These are phyloP conservation scores for Lithocarpus polystachyus DNA, from an alignment of 306 rosid species.

Conservation along the genomic window DNA sequence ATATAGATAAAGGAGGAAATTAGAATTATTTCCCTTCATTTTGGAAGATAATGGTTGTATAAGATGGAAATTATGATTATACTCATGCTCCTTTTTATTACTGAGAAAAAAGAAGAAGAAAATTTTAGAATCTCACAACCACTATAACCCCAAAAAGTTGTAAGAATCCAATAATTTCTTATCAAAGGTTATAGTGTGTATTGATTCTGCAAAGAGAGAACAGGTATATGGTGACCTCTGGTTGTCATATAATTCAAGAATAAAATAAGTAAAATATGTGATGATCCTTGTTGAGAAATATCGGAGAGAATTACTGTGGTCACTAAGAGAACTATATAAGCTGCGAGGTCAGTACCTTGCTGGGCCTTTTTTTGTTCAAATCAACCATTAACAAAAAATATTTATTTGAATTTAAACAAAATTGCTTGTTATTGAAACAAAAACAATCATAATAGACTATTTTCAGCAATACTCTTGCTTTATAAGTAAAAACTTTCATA, in stretches of 20 bases:
- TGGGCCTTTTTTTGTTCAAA: too few species aligned
- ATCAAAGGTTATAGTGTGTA: not conserved
- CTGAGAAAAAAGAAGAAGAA: not conserved
- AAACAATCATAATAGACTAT: too few species aligned
- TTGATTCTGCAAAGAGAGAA: not conserved
- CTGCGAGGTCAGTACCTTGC: not conserved
- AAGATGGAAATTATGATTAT: constrained; percentile 9
- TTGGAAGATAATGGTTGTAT: not conserved
- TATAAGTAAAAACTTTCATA: not conserved
- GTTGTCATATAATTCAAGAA: not conserved
- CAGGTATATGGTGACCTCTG: not conserved
- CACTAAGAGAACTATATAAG: not conserved
- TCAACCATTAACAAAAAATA: too few species aligned
- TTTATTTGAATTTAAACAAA: too few species aligned
- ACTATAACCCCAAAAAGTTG: not conserved
- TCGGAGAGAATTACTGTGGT: not conserved
- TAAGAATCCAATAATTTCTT: not conserved
- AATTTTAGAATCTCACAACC: constrained; percentile 19
- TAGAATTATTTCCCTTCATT: not conserved
- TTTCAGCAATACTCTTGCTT: not conserved
- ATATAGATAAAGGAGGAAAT: not conserved
- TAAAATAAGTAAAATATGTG: not conserved
- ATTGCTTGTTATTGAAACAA: too few species aligned
- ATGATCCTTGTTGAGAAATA: not conserved
- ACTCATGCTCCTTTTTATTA: not conserved